Evolutionary conservation across 176 grass and related monocot species (phyloP).

Genomic region (Secale cereale): DNA sequence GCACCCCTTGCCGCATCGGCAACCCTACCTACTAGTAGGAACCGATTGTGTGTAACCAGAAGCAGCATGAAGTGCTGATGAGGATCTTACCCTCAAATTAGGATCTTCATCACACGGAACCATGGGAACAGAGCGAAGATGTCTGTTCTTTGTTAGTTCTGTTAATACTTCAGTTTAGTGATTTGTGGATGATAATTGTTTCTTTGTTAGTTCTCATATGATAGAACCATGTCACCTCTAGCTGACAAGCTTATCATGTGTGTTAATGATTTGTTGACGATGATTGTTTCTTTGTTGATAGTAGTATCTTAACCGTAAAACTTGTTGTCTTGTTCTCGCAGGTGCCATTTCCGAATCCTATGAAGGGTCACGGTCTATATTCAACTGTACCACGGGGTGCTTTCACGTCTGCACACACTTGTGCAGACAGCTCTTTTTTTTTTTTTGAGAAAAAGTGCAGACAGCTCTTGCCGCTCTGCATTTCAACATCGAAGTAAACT

Average conservation of each 20-base stretch:
- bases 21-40: not conserved
- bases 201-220: not conserved
- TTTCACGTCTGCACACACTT: not conserved
- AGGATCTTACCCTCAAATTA: not conserved
- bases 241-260: not conserved
- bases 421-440: not conserved
- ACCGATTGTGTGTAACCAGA: not conserved
- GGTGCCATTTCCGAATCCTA: slow-evolving; percentile 52
- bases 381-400: not conserved
- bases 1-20: not conserved
- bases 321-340: slow-evolving; percentile 13
- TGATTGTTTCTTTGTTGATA: not conserved
- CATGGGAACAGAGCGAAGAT: not conserved
- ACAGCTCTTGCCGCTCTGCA: not conserved
- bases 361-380: slow-evolving; percentile 4
- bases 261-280: not conserved
- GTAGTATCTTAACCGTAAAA: not conserved
- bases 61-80: not conserved
- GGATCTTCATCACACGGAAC: not conserved
- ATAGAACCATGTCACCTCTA: not conserved
- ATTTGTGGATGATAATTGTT: too few species aligned
- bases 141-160: slow-evolving; percentile 21
- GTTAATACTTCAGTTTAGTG: too few species aligned
- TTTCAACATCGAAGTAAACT: not conserved
- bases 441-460: too few species aligned